Percentiles rank a stretch among this genome's conserved stretches.
Conservation (phyloP, 2,329 filamentous ascomycete genomes). For the Pyrenophora teres region DNA sequence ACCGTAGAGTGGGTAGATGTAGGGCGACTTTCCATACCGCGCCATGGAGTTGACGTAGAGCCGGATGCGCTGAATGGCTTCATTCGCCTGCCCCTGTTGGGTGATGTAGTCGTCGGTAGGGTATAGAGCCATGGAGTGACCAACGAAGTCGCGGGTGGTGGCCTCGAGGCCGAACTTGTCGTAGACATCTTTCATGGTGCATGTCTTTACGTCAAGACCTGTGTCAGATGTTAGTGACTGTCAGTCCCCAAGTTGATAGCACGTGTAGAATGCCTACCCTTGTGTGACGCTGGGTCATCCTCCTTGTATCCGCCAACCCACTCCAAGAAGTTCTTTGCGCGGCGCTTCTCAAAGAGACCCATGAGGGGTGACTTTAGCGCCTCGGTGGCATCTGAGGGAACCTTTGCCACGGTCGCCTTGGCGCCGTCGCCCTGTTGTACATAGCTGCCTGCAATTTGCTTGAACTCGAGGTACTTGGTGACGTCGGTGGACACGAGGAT, state of each 20-base stretch:
- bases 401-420: slow-evolving; percentile 93
- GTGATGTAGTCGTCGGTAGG: slow-evolving; percentile 86
- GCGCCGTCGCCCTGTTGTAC: slow-evolving; percentile 85
- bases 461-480: slow-evolving; percentile 59
- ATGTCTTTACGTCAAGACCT: slow-evolving; percentile 77
- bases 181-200: slow-evolving; percentile 97
- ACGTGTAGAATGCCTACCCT: slow-evolving; percentile 64
- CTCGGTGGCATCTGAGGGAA: slow-evolving; percentile 89
- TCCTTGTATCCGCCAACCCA: slow-evolving; percentile 88
- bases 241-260: background rate
- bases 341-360: slow-evolving; percentile 96
- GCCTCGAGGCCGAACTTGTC: slow-evolving; percentile 95
- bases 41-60: slow-evolving; percentile 98
- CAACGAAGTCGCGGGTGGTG: slow-evolving; percentile 91
- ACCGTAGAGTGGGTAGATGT: slow-evolving; percentile 98
- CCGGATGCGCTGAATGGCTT: slow-evolving; percentile 88
- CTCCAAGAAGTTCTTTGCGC: slow-evolving; percentile 95
- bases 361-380: slow-evolving; percentile 88
- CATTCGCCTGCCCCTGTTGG: slow-evolving; percentile 72
- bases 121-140: slow-evolving; percentile 97
- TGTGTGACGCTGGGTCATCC: slow-evolving; percentile 83
- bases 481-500: slow-evolving; percentile 93
- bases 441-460: slow-evolving; percentile 85
- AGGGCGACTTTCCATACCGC: slow-evolving; percentile 96
- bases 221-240: background rate